A percentile compares a stretch with the other conserved stretches of the same genome.
Evolutionary conservation across 495 filamentous ascomycete species (phyloP).

Genomic region (Talaromyces proteolyticus): DNA sequence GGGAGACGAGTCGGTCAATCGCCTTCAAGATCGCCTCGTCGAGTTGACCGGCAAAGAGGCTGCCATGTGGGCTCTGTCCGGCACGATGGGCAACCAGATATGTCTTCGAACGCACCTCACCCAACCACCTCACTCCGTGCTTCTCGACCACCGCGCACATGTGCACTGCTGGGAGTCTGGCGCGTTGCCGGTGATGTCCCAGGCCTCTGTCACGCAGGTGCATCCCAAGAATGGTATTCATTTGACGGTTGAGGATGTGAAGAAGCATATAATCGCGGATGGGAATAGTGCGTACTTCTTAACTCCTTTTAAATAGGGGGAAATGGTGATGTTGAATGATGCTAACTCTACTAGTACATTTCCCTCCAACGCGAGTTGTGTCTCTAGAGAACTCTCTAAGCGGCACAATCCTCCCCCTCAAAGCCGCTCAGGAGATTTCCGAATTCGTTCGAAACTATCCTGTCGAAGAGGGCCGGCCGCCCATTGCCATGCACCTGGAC

Average conservation of each 20-base stretch:
- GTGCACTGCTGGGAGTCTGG: slow-evolving; percentile 66
- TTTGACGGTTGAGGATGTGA: slow-evolving; percentile 62
- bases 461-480: slow-evolving; percentile 6
- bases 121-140: slow-evolving; percentile 64
- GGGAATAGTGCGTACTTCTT: slow-evolving; percentile 24
- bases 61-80: slow-evolving; percentile 65
- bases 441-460: slow-evolving; percentile 51
- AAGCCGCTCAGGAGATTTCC: slow-evolving; percentile 53
- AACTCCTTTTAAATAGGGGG: background rate
- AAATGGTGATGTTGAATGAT: background rate
- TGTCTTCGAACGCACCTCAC: slow-evolving; percentile 58
- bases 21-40: slow-evolving; percentile 58
- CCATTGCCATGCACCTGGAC: slow-evolving; percentile 63
- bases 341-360: slow-evolving; percentile 34
- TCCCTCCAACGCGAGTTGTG: slow-evolving; percentile 62
- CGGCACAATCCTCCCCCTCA: slow-evolving; percentile 62
- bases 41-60: slow-evolving; percentile 59
- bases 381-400: slow-evolving; percentile 69
- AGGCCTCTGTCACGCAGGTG: slow-evolving; percentile 50
- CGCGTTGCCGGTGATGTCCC: slow-evolving; percentile 52
- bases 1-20: slow-evolving; percentile 49
- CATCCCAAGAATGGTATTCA: slow-evolving; percentile 55
- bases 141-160: slow-evolving; percentile 61
- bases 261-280: slow-evolving; percentile 41
- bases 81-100: slow-evolving; percentile 82